Evolutionary conservation across 495 filamentous ascomycete species (phyloP).

Genomic region (Jackrogersella multiformis): DNA sequence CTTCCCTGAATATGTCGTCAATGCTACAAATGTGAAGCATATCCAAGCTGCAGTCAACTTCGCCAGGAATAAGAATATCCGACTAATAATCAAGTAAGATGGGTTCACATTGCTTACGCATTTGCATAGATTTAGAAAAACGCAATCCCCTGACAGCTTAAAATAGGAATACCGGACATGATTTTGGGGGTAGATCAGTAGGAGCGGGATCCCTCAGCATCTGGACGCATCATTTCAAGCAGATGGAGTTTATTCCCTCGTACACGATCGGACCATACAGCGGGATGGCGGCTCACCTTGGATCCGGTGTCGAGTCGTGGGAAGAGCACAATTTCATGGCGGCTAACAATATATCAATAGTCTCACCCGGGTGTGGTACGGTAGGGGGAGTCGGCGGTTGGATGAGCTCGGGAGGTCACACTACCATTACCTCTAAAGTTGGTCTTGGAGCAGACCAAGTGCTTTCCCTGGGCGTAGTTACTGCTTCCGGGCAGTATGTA

Average conservation of each 20-base stretch:
- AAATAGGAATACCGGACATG: conserved; percentile 72
- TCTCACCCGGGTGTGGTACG: conserved; percentile 52
- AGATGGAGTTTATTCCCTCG: conserved; percentile 50
- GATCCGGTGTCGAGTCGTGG: conserved; percentile 54
- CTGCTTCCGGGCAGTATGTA: conserved; percentile 60
- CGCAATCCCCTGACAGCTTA: not conserved
- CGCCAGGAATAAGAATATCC: conserved; percentile 64
- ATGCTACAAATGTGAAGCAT: conserved; percentile 62
- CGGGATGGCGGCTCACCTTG: conserved; percentile 54
- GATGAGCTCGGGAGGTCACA: conserved; percentile 61
- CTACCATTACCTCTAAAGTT: conserved; percentile 57
- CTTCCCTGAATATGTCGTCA: conserved; percentile 67
- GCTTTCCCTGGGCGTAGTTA: conserved; percentile 62
- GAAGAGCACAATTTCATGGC: conserved; percentile 51
- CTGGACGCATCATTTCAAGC: conserved; percentile 67
- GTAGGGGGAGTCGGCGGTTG: conserved; percentile 49
- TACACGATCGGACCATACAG: conserved; percentile 51
- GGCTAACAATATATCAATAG: conserved; percentile 48
- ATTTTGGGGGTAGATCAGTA: conserved; percentile 63
- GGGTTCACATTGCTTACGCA: not conserved
- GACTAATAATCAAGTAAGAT: conserved; percentile 66
- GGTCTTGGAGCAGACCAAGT: conserved; percentile 66
- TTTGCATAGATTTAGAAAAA: not conserved
- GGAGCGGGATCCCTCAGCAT: conserved; percentile 65
- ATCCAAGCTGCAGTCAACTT: conserved; percentile 68